Evolutionary conservation across 345 rosid species (phyloP), one percentile per base, ranked within the genome.

Genomic region (Eucalyptus leucophloia): DNA sequence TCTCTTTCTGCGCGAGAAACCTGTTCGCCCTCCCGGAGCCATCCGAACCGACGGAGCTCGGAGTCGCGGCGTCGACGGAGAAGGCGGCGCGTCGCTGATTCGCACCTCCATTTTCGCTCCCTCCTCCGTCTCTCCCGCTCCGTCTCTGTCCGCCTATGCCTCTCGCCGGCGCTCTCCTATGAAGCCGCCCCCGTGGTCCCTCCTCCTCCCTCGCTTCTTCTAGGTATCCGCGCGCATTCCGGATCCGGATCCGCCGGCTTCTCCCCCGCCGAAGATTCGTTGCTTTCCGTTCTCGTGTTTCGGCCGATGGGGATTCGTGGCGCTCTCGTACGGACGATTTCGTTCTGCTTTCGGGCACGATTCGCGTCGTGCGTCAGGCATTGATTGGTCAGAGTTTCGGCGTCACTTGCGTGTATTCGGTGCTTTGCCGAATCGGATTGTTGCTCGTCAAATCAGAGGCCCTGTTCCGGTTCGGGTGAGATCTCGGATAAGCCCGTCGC

Each of bases 171-270:
- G 87, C 90, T 91, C 89, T 92, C 91, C 89, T 92, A 93, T 93
- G 97, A 93, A 93, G 95, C 94, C 96, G 51, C 94, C 96, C 88
- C 98, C 95, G 51, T 93, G 95, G 94, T 89, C 89, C 18, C 60
- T 85, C 83, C 60, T 86, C 83, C 88, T 87, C 90, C 91, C 49
- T 89, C 89, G 47, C 24, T 12, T 40, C 83, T 21, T 87, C 90
- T 82, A 91, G 91, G 96, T 97, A 93, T 89, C 56, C 89, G 32
- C 15, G 83, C 83, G 83, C 83, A 77, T 77, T 90, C 83, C 49
- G 49, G 40, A 60, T 88, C 87, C 49, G 87, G 91, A 90, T 81
- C 90, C 90, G 26, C 26, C 2, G 67, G 51, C 51, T 49, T 49
- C 88, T 90, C 89, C 87, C 77, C 67, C 24, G 18, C 54, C 42